phyloP scores from a whole-genome alignment of 306 rosid genomes.

The Trichosanthes truncata region DNA sequence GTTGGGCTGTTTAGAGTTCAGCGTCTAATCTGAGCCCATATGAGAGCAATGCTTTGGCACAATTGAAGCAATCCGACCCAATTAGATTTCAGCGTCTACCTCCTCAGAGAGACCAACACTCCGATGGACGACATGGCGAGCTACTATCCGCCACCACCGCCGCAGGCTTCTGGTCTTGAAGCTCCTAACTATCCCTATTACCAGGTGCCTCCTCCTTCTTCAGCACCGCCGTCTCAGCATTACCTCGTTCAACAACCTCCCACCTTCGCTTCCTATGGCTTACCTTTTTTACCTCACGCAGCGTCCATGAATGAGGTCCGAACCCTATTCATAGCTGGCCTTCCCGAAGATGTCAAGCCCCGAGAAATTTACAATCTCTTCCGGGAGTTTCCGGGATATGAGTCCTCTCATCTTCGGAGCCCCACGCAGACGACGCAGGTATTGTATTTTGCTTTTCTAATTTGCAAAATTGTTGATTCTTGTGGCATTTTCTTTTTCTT shows the following conservation, averaged over 20 bases:
- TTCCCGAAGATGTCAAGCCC: conserved; percentile 76
- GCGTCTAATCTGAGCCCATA: not conserved
- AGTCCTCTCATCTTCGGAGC: conserved; percentile 86
- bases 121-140: conserved; percentile 76
- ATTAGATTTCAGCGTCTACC: no score
- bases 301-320: conserved; percentile 54
- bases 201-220: conserved; percentile 7
- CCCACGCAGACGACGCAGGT: conserved; percentile 64
- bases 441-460: not conserved
- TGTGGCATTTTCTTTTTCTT: not conserved
- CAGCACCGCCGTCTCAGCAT: conserved; percentile 8
- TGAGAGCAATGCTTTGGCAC: not conserved
- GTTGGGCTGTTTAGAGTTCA: not conserved
- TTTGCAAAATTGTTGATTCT: not conserved
- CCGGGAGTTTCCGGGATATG: conserved; percentile 87
- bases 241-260: conserved; percentile 15
- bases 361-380: conserved; percentile 83
- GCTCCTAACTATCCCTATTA: conserved; percentile 43
- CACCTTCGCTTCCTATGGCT: conserved; percentile 31
- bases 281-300: conserved; percentile 25
- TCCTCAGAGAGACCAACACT: conserved; percentile 5
- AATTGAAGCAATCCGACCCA: not conserved
- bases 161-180: conserved; percentile 28
- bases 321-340: conserved; percentile 87
- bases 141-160: conserved; percentile 47